Conservation (phyloP, 169 alveolate species). For the Eimeria tenella region DNA sequence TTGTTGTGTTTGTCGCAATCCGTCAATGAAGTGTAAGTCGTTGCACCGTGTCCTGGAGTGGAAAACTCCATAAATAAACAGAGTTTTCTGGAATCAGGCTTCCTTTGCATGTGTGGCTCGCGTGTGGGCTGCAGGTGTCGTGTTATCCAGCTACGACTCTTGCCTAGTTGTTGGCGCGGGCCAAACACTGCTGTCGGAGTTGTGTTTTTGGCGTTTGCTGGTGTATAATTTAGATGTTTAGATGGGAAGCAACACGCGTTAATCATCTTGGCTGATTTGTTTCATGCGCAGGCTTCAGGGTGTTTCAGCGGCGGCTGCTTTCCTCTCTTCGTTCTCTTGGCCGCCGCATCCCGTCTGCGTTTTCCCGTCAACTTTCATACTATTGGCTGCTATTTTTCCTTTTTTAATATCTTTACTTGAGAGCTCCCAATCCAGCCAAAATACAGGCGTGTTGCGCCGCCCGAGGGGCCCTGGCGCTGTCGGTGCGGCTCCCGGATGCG, state of each 20-base stretch:
- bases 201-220: background rate
- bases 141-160: too few relatives aligned
- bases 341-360: constrained; percentile 25
- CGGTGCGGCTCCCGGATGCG: constrained; percentile 50
- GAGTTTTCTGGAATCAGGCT: too few relatives aligned
- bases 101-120: too few relatives aligned
- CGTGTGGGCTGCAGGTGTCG: constrained; percentile 7
- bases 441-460: background rate
- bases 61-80: too few relatives aligned
- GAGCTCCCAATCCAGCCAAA: background rate
- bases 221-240: background rate
- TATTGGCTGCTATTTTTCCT: background rate
- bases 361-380: background rate
- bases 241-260: background rate
- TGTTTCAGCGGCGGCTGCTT: constrained; percentile 49
- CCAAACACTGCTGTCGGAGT: background rate
- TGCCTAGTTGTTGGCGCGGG: too few relatives aligned
- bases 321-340: background rate
- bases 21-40: too few relatives aligned
- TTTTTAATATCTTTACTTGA: background rate
- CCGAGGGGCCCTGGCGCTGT: constrained; percentile 27
- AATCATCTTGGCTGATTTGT: constrained; percentile 14
- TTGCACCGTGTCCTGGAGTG: too few relatives aligned
- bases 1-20: too few relatives aligned
- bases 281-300: background rate